Evolutionary conservation across 2,329 filamentous ascomycete species (phyloP), one percentile per base, ranked within the genome.

Genomic region (Metarhizium brunneum): DNA sequence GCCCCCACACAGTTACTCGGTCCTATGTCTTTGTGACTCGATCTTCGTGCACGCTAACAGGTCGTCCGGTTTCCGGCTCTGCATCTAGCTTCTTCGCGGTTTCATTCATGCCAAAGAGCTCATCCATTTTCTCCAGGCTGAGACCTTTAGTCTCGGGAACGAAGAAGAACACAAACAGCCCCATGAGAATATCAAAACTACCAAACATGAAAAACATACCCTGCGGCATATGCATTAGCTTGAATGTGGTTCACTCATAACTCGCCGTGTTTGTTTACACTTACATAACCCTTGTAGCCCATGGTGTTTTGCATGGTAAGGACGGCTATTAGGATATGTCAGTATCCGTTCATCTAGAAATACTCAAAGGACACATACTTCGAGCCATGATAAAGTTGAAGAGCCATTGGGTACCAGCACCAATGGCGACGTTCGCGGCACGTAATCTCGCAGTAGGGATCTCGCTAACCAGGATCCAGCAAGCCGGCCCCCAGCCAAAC

Each of bases 361-460:
- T 3, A 40, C 6, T 29, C 18, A 30, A 25, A 29, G 25, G 30
- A 11, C 30, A 63, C 67, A 62, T 60, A 69, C 67, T 83, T 56
- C 83, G 73, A 2, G 86, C 85, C 56, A 89, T 83, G 10, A 88
- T 80, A 58, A 89, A 87, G 65, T 90, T 90, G 69, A 89, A 88
- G 4, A 89, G 68, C 85, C 85, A 88, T 63, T 89, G 85, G 0
- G 83, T 87, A 1, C 82, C 83, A 0, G 86, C 85, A 0, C 79
- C 85, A 50, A 89, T 74, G 2, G 85, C 79, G 6, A 89, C 85
- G 63, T 88, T 88, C 60, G 86, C 71, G 18, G 81, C 82, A 55
- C 86, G 74, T 7, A 89, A 74, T 38, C 86, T 76, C 0, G 84
- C 83, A 6, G 83, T 84, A 0, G 85, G 85, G 56, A 89, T 88